Conservation (phyloP, 305 asterid genomes). For the Plantago coronopus region DNA sequence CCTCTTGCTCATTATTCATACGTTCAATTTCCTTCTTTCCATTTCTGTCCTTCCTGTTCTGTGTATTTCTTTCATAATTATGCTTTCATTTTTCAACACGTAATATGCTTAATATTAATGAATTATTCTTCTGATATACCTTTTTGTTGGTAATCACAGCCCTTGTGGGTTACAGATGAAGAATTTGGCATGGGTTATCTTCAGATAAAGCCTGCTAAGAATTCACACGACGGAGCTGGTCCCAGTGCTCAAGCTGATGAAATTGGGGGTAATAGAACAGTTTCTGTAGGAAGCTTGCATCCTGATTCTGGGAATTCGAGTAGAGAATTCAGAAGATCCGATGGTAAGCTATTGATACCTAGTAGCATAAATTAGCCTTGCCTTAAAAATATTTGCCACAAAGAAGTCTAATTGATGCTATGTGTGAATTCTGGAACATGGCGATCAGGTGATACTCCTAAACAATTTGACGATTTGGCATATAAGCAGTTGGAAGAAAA, state of each 20-base stretch:
- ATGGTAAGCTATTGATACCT: conserved; percentile 45
- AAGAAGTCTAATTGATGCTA: conserved; percentile 52
- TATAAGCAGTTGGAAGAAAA: conserved; percentile 64
- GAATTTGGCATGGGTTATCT: conserved; percentile 99
- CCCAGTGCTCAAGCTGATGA: conserved; percentile 54
- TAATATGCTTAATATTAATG: too few relatives aligned
- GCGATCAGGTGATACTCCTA: conserved; percentile 54
- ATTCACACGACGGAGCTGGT: conserved; percentile 61
- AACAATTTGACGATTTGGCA: conserved; percentile 56
- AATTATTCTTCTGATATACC: background rate
- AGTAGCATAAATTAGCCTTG: background rate
- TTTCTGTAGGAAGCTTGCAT: conserved; percentile 44
- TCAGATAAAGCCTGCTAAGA: conserved; percentile 66
- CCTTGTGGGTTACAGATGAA: conserved; percentile 98
- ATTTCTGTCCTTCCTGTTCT: too few relatives aligned
- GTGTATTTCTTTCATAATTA: too few relatives aligned
- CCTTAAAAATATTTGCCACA: conserved; percentile 20
- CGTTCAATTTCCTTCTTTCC: too few relatives aligned
- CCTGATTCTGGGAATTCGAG: conserved; percentile 48
- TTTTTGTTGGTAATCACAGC: conserved; percentile 40
- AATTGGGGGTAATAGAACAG: conserved; percentile 47
- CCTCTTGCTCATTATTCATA: too few relatives aligned
- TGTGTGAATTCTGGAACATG: conserved; percentile 36
- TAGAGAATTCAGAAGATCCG: conserved; percentile 60
- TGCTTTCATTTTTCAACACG: too few relatives aligned